A percentile compares a stretch with the other conserved stretches of the same genome.
These are phyloP conservation scores for Auricularia sp. DNA, from an alignment of 768 basidiomycete species.

Conservation along the genomic window DNA sequence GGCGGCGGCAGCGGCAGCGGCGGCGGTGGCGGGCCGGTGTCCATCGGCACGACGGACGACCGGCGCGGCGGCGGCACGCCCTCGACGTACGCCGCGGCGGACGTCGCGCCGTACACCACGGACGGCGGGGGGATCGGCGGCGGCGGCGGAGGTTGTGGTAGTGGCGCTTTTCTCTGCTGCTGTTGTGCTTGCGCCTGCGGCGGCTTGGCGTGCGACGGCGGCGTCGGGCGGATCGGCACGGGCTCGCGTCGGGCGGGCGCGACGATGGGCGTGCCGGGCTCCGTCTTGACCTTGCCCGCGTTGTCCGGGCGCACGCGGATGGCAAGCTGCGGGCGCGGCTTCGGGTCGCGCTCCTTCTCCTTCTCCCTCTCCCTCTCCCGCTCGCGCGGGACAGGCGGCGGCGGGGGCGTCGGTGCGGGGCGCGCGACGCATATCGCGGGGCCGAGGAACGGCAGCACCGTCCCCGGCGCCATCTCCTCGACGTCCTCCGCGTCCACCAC, in stretches of 20 bases:
- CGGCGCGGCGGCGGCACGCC: not conserved
- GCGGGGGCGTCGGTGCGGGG: not conserved
- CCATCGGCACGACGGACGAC: too few species aligned
- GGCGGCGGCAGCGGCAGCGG: too few species aligned
- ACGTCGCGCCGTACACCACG: not conserved
- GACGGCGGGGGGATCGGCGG: not conserved
- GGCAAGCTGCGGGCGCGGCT: not conserved
- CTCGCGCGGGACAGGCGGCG: not conserved
- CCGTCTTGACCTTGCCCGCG: not conserved
- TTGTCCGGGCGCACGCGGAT: not conserved
- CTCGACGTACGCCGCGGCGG: not conserved
- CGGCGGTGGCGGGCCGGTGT: too few species aligned
- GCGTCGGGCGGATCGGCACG: not conserved
- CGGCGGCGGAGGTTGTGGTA: not conserved
- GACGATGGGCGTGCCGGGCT: not conserved
- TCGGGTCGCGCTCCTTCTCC: not conserved
- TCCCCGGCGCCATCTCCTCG: not conserved
- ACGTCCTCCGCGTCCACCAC: not conserved
- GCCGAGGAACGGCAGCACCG: not conserved
- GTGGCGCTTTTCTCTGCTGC: not conserved
- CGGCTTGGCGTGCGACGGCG: not conserved
- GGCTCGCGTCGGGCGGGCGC: not conserved
- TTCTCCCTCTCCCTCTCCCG: not conserved
- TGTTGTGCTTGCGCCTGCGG: not conserved
- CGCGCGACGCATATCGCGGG: not conserved